These are phyloP conservation scores for Fusarium ramigenum DNA, from an alignment of 2,329 filamentous ascomycete genomes.

Conservation along the genomic window DNA sequence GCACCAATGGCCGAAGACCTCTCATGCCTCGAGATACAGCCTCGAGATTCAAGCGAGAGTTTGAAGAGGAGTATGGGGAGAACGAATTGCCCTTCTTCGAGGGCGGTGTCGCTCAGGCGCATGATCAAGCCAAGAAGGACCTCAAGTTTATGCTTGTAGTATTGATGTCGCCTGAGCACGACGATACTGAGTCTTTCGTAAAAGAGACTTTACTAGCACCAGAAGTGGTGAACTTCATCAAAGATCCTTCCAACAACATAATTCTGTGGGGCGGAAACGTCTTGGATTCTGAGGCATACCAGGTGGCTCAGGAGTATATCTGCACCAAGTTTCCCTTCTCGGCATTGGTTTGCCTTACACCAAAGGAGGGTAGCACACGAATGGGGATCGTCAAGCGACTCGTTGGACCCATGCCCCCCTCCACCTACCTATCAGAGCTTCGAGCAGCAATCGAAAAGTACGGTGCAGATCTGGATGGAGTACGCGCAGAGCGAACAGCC, in stretches of 20 bases:
- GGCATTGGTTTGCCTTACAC: conserved; percentile 86
- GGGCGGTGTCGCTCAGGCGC: conserved; percentile 88
- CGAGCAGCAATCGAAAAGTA: conserved; percentile 78
- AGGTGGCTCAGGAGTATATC: conserved; percentile 85
- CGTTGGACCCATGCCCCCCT: conserved; percentile 74
- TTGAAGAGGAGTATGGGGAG: conserved; percentile 90
- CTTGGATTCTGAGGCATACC: conserved; percentile 91
- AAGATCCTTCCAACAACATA: conserved; percentile 79
- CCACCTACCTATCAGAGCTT: conserved; percentile 80
- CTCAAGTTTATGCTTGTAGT: conserved; percentile 92
- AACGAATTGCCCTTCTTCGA: conserved; percentile 81
- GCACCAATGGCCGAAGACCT: conserved; percentile 75
- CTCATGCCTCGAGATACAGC: conserved; percentile 89
- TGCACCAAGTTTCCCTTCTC: conserved; percentile 95
- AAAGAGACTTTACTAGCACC: conserved; percentile 81
- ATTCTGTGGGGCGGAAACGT: conserved; percentile 94
- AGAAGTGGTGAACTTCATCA: conserved; percentile 78
- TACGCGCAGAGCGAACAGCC: conserved; percentile 79
- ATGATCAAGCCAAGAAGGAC: conserved; percentile 89
- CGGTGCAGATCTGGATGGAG: conserved; percentile 76
- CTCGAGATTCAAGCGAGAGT: conserved; percentile 87
- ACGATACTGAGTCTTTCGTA: conserved; percentile 86
- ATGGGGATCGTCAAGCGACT: conserved; percentile 91
- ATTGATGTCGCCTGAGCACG: conserved; percentile 90
- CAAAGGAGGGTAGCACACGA: conserved; percentile 80